Conservation (phyloP, 805 yeast species). For the Kodamaea kakaduensis region DNA sequence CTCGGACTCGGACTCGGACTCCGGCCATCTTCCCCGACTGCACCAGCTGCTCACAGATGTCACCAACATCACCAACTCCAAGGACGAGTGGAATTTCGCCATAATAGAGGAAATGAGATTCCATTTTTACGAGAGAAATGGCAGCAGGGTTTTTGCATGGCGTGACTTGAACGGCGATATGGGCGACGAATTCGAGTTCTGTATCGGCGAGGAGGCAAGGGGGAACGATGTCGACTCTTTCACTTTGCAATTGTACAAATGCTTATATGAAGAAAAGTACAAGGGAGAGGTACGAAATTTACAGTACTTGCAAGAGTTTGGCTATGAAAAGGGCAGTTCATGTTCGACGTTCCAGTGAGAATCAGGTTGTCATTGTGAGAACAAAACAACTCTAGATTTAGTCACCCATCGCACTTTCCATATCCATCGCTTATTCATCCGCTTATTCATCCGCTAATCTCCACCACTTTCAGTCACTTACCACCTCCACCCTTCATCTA, state of each 20-base stretch:
- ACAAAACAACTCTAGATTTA: too few relatives aligned
- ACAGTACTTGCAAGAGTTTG: conserved; percentile 2
- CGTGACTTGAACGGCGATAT: conserved; percentile 77
- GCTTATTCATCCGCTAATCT: too few relatives aligned
- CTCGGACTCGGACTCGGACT: conserved; percentile 39
- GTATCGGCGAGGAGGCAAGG: conserved; percentile 59
- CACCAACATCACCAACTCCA: conserved; percentile 23
- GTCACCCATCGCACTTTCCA: too few relatives aligned
- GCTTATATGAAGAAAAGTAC: conserved; percentile 76
- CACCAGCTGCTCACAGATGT: conserved; percentile 23
- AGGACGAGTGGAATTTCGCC: conserved; percentile 70
- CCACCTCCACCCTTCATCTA: too few relatives aligned
- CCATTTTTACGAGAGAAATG: conserved; percentile 50
- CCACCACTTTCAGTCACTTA: too few relatives aligned
- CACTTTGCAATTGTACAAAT: conserved; percentile 55
- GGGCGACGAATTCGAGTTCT: conserved; percentile 80
- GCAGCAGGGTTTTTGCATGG: conserved; percentile 68
- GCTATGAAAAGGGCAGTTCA: background rate
- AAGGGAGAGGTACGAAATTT: conserved; percentile 18
- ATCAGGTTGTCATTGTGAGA: too few relatives aligned
- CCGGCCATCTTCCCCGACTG: conserved; percentile 18
- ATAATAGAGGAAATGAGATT: conserved; percentile 60
- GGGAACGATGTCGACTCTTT: conserved; percentile 58
- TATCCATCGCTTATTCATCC: too few relatives aligned
- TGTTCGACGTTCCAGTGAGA: too few relatives aligned